Evolutionary conservation across 306 rosid species (phyloP).

Genomic region (Quercus wislizeni): DNA sequence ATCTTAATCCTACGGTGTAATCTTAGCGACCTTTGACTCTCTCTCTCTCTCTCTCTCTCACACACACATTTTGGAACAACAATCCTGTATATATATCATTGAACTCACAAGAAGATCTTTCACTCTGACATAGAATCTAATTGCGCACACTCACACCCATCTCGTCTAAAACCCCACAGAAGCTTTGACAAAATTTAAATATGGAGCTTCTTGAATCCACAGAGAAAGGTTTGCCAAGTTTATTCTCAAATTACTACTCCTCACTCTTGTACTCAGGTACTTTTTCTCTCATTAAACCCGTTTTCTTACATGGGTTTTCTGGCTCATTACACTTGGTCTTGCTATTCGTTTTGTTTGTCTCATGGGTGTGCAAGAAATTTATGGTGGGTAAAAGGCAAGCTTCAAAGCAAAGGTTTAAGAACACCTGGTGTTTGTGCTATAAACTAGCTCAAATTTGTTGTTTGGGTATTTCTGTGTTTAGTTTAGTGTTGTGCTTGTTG

Average conservation of each 20-base stretch:
- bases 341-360: conserved; percentile 29
- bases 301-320: conserved; percentile 43
- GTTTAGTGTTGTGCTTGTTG: conserved; percentile 35
- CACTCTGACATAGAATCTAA: not conserved
- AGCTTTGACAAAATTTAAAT: not conserved
- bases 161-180: not conserved
- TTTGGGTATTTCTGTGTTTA: conserved; percentile 30
- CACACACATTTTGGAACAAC: too few species aligned
- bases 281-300: conserved; percentile 33
- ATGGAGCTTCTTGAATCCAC: conserved; percentile 27
- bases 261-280: conserved; percentile 12
- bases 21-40: too few species aligned
- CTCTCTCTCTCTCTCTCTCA: too few species aligned
- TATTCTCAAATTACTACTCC: conserved; percentile 11
- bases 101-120: not conserved
- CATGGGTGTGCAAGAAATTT: conserved; percentile 40
- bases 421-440: conserved; percentile 6
- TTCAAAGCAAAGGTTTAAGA: conserved; percentile 21
- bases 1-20: too few species aligned
- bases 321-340: conserved; percentile 41
- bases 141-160: not conserved
- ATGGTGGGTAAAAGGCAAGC: conserved; percentile 11
- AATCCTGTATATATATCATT: too few species aligned
- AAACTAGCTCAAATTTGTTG: conserved; percentile 23
- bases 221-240: conserved; percentile 1